A percentile compares a stretch with the other conserved stretches of the same genome.
phyloP scores from a whole-genome alignment of 2,329 filamentous ascomycete species.

The Clarireedia monteithiana region DNA sequence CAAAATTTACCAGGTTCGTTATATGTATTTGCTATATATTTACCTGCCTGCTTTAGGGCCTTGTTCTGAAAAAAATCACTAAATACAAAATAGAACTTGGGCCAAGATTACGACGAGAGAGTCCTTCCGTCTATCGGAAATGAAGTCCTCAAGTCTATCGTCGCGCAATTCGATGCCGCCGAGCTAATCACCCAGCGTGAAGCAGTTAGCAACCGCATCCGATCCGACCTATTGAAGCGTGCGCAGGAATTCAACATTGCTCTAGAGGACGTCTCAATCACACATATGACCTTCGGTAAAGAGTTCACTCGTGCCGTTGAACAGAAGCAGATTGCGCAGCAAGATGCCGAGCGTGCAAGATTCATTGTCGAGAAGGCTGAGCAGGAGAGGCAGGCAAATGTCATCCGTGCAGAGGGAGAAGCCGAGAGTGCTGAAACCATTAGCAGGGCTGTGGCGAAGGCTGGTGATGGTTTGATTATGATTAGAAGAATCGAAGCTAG shows the following conservation, averaged over 20 bases:
- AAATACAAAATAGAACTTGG: conserved; percentile 63
- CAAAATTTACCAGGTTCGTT: conserved; percentile 91
- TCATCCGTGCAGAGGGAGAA: conserved; percentile 96
- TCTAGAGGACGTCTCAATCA: conserved; percentile 97
- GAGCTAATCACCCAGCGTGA: conserved; percentile 99
- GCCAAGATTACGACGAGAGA: conserved; percentile 96
- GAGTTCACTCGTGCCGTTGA: conserved; percentile 98
- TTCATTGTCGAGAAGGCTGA: conserved; percentile 99
- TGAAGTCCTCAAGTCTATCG: conserved; percentile 97
- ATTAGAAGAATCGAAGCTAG: conserved; percentile 97
- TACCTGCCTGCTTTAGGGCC: background rate
- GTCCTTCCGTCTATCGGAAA: conserved; percentile 98
- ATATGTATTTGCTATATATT: background rate
- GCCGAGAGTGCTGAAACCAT: conserved; percentile 96
- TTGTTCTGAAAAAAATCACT: too few relatives aligned
- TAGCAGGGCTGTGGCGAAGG: conserved; percentile 85
- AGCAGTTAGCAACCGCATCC: conserved; percentile 92
- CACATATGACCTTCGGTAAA: conserved; percentile 99
- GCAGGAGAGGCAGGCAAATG: conserved; percentile 97
- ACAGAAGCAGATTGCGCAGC: conserved; percentile 99
- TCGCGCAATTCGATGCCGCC: conserved; percentile 96
- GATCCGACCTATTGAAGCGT: conserved; percentile 81
- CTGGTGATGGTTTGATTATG: conserved; percentile 86
- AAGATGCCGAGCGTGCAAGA: conserved; percentile 92
- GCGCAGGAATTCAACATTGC: conserved; percentile 98